Evolutionary conservation across 2,329 filamentous ascomycete species (phyloP), one percentile per base, ranked within the genome.

Genomic region (Monilinia fructicola): DNA sequence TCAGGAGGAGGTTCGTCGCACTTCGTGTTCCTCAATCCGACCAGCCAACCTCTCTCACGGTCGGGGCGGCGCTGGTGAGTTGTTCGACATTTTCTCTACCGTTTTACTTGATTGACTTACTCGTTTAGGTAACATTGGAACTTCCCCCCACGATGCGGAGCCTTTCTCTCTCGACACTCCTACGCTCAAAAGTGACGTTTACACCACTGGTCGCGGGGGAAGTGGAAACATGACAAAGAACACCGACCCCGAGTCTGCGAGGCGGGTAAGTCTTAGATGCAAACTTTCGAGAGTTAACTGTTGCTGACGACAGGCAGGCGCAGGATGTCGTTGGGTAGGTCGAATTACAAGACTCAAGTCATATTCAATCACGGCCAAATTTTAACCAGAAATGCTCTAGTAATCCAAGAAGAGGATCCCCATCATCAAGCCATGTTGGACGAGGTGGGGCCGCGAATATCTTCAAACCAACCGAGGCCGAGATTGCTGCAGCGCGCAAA

Each of bases 161-260:
- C 80, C 86, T 61, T 80, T 85, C 70, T 90, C 94, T 74, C 86
- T 96, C 70, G 81, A 89, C 74, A 97, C 93, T 1, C 93, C 93
- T 0, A 90, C 87, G 16, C 86, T 98, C 76, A 97, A 96, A 80
- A 85, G 85, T 56, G 81, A 90, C n/a, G 83, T 91, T 71, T 93
- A 94, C 76, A 97, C 93, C 26, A 97, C 93, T 3, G 93, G 93
- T 66, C 90, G 93, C 62, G 93, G 93, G 66, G 93, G 65, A 40
- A 88, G 86, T 5, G 93, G 93, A 68, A 97, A 96, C 81, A 96
- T 97, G 90, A 87, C 90, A 58, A 81, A 80, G 72, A 88, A 89
- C 76, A 87, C 86, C 69, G 89, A 95, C 73, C 87, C 89, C 4
- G 79, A 82, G 53, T 87, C 91, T 76, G 92, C 93, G 46, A 89